phyloP scores from a whole-genome alignment of 352 stramenopile species.

The Globisporangium alternatum region DNA sequence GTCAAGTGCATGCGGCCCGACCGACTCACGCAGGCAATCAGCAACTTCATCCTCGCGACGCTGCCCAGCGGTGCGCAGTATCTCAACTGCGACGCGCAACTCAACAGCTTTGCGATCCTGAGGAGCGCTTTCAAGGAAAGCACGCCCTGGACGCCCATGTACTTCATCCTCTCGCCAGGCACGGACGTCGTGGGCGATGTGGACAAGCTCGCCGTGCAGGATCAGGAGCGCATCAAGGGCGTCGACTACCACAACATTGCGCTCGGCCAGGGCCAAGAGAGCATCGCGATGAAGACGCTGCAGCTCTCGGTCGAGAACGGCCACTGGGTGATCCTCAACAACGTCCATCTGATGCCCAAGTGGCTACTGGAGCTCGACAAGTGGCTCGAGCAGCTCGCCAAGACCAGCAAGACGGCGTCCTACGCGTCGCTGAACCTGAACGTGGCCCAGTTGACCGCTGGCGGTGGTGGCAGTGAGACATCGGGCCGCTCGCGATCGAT shows the following conservation, averaged over 20 bases:
- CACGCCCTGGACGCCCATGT: slow-evolving; percentile 94
- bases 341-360: slow-evolving; percentile 93
- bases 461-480: not conserved
- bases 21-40: slow-evolving; percentile 91
- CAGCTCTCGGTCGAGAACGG: slow-evolving; percentile 87
- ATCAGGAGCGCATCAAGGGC: slow-evolving; percentile 91
- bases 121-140: slow-evolving; percentile 93
- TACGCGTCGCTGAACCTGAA: slow-evolving; percentile 34
- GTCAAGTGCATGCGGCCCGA: slow-evolving; percentile 93
- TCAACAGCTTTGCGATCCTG: slow-evolving; percentile 95
- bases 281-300: slow-evolving; percentile 88
- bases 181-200: slow-evolving; percentile 96
- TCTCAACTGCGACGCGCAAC: slow-evolving; percentile 82
- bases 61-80: slow-evolving; percentile 82
- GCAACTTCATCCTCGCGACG: slow-evolving; percentile 88
- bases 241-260: slow-evolving; percentile 96
- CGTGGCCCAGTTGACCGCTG: slow-evolving; percentile 7
- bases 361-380: slow-evolving; percentile 93
- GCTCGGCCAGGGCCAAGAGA: slow-evolving; percentile 93
- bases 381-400: slow-evolving; percentile 84
- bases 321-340: slow-evolving; percentile 95
- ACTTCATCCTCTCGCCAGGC: slow-evolving; percentile 96
- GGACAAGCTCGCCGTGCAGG: slow-evolving; percentile 91
- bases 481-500: slow-evolving; percentile 23
- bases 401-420: slow-evolving; percentile 52